Percentiles rank a stretch among this genome's conserved stretches.
These are phyloP conservation scores for Fusarium temperatum DNA, from an alignment of 2,329 filamentous ascomycete species.

Conservation along the genomic window DNA sequence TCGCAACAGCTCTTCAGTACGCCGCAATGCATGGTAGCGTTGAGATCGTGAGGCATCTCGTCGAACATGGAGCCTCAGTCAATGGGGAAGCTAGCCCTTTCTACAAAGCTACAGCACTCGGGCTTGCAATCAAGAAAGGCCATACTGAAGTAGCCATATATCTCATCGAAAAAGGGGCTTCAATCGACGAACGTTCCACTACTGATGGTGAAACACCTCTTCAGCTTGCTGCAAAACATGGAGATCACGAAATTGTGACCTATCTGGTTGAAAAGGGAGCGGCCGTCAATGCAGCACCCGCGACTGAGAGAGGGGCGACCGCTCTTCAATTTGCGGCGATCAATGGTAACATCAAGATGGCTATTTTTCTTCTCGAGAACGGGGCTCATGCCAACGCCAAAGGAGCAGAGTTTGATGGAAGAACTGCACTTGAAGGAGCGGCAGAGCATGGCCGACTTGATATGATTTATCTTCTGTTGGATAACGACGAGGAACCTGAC, in stretches of 20 bases:
- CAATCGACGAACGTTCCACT: rapidly evolving
- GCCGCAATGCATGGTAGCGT: rapidly evolving
- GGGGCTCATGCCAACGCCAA: not conserved
- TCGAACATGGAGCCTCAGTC: not conserved
- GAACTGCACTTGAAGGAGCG: not conserved
- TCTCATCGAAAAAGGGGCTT: not conserved
- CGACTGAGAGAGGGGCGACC: rapidly evolving
- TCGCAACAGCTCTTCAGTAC: not conserved
- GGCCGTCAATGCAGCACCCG: not conserved
- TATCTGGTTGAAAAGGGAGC: rapidly evolving
- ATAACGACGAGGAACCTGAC: constrained; percentile 1
- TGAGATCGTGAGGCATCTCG: rapidly evolving
- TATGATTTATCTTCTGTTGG: constrained; percentile 5
- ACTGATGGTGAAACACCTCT: rapidly evolving
- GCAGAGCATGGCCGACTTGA: constrained; percentile 10
- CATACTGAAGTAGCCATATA: rapidly evolving
- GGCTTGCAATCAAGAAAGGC: rapidly evolving
- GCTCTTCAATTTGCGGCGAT: not conserved
- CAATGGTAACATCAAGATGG: not conserved
- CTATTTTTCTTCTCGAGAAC: not conserved
- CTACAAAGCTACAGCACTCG: rapidly evolving
- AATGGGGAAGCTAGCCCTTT: rapidly evolving
- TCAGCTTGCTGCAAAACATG: not conserved
- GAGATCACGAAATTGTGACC: constrained; percentile 13
- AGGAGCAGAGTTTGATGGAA: rapidly evolving